Evolutionary conservation across 2,329 filamentous ascomycete genomes (phyloP), one percentile per base, ranked within the genome.

Genomic region (Talaromyces sp.): DNA sequence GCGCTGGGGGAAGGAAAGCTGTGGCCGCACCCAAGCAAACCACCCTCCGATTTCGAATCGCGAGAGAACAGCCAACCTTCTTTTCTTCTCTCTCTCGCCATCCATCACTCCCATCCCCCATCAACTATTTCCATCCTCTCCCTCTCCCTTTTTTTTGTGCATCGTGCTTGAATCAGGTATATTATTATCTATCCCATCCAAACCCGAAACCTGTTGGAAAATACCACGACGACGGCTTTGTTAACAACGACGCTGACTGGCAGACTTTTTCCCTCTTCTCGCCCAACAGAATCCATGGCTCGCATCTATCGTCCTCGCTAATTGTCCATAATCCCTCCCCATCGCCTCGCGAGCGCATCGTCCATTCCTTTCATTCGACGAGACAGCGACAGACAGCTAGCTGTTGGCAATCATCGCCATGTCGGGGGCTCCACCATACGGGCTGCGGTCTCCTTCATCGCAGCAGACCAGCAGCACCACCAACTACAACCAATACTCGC

Each of bases 371-470:
- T 53, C 27, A 15, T 33, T 61, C 56, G 36, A 15, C n/a, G 15
- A 54, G 11, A 22, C 30, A 55, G 15, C 44, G 11, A 22, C 30
- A 55, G 9, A 32, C 33, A 28, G 54, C 15, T 63, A 28, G 54
- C 15, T 63, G n/a, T 54, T 39, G 28, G n/a, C 28, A 22, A 39
- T 52, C 56, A 36, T 68, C 64, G 64, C 65, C 69, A 78, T 78
- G 76, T 72, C 76, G 64, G 76, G 76, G 66, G 74, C 72, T 72
- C 76, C 77, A 65, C 77, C 78, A 62, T 79, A 76, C 66, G 75
- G 75, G 67, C 71, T 75, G 62, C 77, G 77, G 67, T 80, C 78
- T 66, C 77, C 78, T 61, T 75, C 77, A 62, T 76, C 78, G 67
- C 76, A 77, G 67, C 60, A 52, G 51, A 10, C 39, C 49, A 62